Conservation (phyloP, 2,329 filamentous ascomycete genomes). For the Blumeria hordei region DNA sequence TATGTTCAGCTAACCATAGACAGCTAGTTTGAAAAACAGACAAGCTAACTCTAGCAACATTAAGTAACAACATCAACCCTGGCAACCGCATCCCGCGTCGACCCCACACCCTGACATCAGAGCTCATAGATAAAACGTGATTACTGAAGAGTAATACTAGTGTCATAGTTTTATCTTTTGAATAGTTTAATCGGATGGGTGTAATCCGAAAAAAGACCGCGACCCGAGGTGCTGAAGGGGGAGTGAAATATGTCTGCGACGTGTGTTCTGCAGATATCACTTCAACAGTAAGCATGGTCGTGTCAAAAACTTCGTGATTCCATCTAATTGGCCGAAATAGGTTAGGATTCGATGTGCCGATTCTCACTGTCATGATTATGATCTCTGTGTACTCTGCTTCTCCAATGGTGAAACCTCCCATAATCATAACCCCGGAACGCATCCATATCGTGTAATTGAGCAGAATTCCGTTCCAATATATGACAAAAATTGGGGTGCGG, state of each 20-base stretch:
- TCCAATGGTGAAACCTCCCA: conserved; percentile 56
- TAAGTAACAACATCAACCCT: too few species aligned
- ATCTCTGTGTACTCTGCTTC: conserved; percentile 92
- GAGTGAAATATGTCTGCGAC: conserved; percentile 92
- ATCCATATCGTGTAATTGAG: conserved; percentile 84
- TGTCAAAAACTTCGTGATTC: neutral
- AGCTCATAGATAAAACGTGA: too few species aligned
- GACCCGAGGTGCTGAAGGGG: conserved; percentile 60
- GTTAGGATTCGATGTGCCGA: conserved; percentile 79
- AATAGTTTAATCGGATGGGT: conserved; percentile 34
- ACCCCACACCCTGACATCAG: too few species aligned
- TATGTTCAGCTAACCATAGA: too few species aligned
- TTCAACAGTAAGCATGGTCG: conserved; percentile 46
- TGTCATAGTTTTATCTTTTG: too few species aligned
- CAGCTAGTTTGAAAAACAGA: too few species aligned
- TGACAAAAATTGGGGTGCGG: conserved; percentile 81
- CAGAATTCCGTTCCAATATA: conserved; percentile 98
- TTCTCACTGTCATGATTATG: conserved; percentile 68
- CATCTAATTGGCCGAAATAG: conserved; percentile 20
- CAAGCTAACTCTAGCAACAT: too few species aligned
- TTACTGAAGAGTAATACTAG: too few species aligned
- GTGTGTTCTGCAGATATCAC: conserved; percentile 93
- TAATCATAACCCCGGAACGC: conserved; percentile 65
- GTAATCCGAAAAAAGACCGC: conserved; percentile 92
- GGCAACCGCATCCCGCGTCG: too few species aligned